Conservation (phyloP, 805 yeast species). For the Yarrowia sp. region DNA sequence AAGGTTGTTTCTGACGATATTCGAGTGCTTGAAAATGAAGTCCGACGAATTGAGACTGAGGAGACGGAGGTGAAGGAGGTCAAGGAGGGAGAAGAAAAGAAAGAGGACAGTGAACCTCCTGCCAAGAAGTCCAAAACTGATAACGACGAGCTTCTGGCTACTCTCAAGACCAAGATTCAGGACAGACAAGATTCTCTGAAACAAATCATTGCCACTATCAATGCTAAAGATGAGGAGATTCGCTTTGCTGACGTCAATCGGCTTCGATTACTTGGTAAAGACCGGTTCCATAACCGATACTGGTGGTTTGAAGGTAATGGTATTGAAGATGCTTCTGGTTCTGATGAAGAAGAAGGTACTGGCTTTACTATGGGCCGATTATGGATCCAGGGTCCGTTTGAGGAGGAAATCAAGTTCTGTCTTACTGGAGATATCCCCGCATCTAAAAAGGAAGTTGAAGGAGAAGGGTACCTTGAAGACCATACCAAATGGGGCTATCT, state of each 20-base stretch:
- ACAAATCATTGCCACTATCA: slow-evolving; percentile 19
- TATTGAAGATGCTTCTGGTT: slow-evolving; percentile 37
- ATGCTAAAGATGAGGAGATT: slow-evolving; percentile 55
- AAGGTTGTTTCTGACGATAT: slow-evolving; percentile 54
- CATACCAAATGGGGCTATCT: slow-evolving; percentile 66
- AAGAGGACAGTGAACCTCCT: neutral
- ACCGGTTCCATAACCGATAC: slow-evolving; percentile 78
- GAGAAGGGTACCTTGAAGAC: slow-evolving; percentile 52
- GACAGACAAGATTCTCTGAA: slow-evolving; percentile 38
- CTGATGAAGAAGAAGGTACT: slow-evolving; percentile 28
- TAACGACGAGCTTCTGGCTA: neutral
- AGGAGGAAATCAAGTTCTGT: slow-evolving; percentile 45
- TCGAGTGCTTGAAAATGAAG: slow-evolving; percentile 33
- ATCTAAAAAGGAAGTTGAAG: slow-evolving; percentile 67
- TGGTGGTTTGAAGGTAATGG: slow-evolving; percentile 97
- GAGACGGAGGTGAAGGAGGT: slow-evolving; percentile 26
- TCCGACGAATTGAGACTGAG: slow-evolving; percentile 8
- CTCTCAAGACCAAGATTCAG: slow-evolving; percentile 31
- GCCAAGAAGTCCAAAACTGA: slow-evolving; percentile 5
- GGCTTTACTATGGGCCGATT: slow-evolving; percentile 72
- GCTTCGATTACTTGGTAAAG: slow-evolving; percentile 72
- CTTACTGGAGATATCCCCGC: slow-evolving; percentile 38
- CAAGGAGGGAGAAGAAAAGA: neutral
- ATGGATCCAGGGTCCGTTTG: slow-evolving; percentile 88
- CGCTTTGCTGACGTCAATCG: slow-evolving; percentile 63